These are phyloP conservation scores for Acacia melanoxylon DNA, from an alignment of 306 rosid species.

Conservation along the genomic window DNA sequence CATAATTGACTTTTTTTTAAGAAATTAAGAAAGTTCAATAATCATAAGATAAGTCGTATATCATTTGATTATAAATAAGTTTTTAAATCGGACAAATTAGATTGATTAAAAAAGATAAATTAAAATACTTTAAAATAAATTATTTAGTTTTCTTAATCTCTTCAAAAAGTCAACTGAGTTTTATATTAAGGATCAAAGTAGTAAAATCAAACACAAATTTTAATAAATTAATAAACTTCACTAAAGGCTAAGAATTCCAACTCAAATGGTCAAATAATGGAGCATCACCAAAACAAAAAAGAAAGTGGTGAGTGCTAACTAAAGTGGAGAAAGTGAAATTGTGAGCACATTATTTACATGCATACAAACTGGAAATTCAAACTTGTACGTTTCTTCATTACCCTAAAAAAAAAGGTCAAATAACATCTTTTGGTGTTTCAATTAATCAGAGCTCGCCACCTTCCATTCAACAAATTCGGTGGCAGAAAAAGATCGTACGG, in stretches of 20 bases:
- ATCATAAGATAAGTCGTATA: too few relatives aligned
- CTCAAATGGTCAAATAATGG: background rate
- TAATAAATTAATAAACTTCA: background rate
- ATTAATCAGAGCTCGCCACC: background rate
- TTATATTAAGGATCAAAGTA: too few relatives aligned
- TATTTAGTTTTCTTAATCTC: too few relatives aligned
- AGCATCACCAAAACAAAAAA: background rate
- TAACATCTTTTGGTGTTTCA: background rate
- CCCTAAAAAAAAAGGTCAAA: background rate
- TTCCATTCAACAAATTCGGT: background rate
- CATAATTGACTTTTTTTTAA: too few relatives aligned
- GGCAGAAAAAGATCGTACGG: background rate
- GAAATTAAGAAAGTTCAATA: too few relatives aligned
- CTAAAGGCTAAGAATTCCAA: background rate
- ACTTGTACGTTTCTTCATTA: background rate
- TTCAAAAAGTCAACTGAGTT: too few relatives aligned
- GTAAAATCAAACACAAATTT: background rate
- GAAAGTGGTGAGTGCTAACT: too few relatives aligned
- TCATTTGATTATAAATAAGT: too few relatives aligned
- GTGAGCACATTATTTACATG: background rate
- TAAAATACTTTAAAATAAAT: too few relatives aligned
- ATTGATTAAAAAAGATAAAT: too few relatives aligned
- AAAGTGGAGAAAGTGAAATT: background rate
- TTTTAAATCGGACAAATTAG: too few relatives aligned
- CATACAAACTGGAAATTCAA: background rate